A percentile compares a stretch with the other conserved stretches of the same genome.
Evolutionary conservation across 345 rosid species (phyloP).

Genomic region (Microcos paniculata): DNA sequence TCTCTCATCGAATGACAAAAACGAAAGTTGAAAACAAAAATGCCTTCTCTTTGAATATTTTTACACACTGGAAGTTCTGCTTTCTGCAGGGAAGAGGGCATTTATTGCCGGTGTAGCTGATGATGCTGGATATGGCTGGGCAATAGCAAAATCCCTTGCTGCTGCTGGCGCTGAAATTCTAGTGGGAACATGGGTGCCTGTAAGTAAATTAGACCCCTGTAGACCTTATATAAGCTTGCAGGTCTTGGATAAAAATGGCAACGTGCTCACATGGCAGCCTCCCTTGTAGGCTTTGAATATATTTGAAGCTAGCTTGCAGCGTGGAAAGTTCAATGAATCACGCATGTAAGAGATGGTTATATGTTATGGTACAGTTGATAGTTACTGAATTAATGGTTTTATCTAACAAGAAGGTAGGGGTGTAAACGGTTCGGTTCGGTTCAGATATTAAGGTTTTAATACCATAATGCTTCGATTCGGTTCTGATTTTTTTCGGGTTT

Average conservation of each 20-base stretch:
- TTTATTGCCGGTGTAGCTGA: slow-evolving; percentile 67
- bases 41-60: background rate
- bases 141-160: slow-evolving; percentile 66
- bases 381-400: background rate
- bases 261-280: background rate
- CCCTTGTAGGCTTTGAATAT: slow-evolving; percentile 56
- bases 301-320: slow-evolving; percentile 54
- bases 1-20: background rate
- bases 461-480: no score
- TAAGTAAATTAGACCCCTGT: slow-evolving; percentile 23
- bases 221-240: background rate
- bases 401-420: no score
- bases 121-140: slow-evolving; percentile 73
- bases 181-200: slow-evolving; percentile 66
- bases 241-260: background rate
- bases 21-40: no score
- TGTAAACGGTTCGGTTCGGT: no score
- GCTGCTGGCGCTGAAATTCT: slow-evolving; percentile 69
- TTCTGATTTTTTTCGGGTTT: no score
- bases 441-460: no score
- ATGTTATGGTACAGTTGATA: background rate
- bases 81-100: slow-evolving; percentile 48
- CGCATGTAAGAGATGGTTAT: slow-evolving; percentile 44
- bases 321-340: slow-evolving; percentile 62
- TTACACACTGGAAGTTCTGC: background rate